phyloP scores from a whole-genome alignment of 2,329 filamentous ascomycete species.

The Cryphonectria nitschkei region DNA sequence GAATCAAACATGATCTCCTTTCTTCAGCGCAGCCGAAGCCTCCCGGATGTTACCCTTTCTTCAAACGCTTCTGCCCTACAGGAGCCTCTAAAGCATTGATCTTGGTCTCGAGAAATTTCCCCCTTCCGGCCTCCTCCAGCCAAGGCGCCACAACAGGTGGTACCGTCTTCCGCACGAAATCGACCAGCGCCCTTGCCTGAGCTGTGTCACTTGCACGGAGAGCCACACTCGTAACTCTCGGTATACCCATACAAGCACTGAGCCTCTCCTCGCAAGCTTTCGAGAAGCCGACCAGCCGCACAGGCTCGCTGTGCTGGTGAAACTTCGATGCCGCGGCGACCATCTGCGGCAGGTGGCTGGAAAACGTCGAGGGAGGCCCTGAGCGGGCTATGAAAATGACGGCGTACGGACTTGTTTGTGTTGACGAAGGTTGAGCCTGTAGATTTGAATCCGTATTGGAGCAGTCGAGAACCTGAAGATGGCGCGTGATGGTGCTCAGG shows the following conservation, averaged over 20 bases:
- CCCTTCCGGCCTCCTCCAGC: conserved; percentile 51
- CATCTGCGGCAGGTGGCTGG: conserved; percentile 61
- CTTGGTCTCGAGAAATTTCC: conserved; percentile 50
- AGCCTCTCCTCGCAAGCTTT: conserved; percentile 62
- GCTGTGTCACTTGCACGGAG: conserved; percentile 57
- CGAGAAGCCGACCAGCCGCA: conserved; percentile 65
- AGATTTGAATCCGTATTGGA: background rate
- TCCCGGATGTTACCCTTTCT: conserved; percentile 10
- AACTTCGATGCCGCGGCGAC: conserved; percentile 49
- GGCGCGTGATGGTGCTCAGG: conserved; percentile 64
- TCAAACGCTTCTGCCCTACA: conserved; percentile 43
- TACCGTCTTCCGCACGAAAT: conserved; percentile 59
- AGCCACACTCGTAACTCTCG: conserved; percentile 67
- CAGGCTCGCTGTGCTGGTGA: conserved; percentile 43
- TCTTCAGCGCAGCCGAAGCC: background rate
- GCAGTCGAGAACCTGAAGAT: conserved; percentile 51
- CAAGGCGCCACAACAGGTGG: conserved; percentile 57
- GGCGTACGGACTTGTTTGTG: conserved; percentile 43
- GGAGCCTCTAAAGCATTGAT: conserved; percentile 49
- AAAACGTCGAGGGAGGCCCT: conserved; percentile 60
- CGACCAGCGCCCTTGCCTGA: conserved; percentile 57
- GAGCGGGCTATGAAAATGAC: conserved; percentile 63
- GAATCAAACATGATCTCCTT: background rate
- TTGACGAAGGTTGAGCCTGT: background rate
- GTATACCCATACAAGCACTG: conserved; percentile 60